Evolutionary conservation across 2,329 filamentous ascomycete species (phyloP).

Genomic region (Emydomyces testavorans): DNA sequence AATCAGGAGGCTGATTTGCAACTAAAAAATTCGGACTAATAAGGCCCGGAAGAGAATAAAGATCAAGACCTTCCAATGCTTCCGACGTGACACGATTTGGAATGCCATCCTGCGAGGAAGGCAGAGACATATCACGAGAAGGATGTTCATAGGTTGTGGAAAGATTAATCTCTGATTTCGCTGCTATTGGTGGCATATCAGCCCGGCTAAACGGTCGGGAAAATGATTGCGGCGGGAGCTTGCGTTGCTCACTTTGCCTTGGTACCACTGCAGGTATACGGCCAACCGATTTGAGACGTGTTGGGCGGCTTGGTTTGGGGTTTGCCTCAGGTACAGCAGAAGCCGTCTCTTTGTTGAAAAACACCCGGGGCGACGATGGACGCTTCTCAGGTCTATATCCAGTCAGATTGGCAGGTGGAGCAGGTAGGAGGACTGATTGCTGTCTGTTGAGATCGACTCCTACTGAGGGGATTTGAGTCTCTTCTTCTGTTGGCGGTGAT

Average conservation of each 20-base stretch:
- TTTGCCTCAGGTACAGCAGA: conserved; percentile 13
- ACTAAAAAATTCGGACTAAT: not conserved
- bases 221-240: conserved; percentile 65
- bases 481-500: conserved; percentile 31
- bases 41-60: not conserved
- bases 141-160: not conserved
- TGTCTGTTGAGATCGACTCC: conserved; percentile 26
- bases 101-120: not conserved
- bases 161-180: conserved; percentile 22
- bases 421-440: conserved; percentile 34
- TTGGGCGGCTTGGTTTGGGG: conserved; percentile 32
- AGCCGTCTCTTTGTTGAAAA: conserved; percentile 24
- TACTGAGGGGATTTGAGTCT: conserved; percentile 20
- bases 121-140: not conserved
- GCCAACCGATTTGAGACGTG: conserved; percentile 66
- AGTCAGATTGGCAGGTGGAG: conserved; percentile 28
- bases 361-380: conserved; percentile 28
- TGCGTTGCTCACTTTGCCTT: conserved; percentile 49
- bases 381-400: conserved; percentile 23
- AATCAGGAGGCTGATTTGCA: conserved; percentile 14
- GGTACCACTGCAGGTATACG: conserved; percentile 75
- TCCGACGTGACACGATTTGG: not conserved
- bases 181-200: conserved; percentile 34
- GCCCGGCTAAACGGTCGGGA: conserved; percentile 62
- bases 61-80: not conserved